Base-by-base conservation (phyloP, 345 rosid species). In the Gossypioides kirkii region DNA sequence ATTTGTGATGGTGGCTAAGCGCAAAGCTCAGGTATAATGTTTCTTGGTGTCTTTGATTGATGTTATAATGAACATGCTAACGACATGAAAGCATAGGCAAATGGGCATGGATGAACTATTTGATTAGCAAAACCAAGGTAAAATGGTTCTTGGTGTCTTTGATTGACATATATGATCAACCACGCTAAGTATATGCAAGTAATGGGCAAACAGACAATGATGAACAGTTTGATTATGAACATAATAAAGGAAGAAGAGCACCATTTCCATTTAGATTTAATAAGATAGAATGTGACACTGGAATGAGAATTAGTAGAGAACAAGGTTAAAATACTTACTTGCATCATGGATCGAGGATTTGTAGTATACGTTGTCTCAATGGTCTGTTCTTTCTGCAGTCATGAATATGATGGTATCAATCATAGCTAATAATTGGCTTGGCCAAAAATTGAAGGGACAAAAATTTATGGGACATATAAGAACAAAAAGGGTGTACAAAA, bases 321-420 rank as follows among this genome's bases (percentile, higher is more conserved):
- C 65, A 53, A 42, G 1, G 18, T 67, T 38, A 47, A 73, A 67
- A 41, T 58, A 41, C 47, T 71, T 53, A 92, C 98, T 79, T 94
- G 98, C 98, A 94, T 94, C 98, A 94, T 94, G 18, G 98, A 85
- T 54, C 82, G 86, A 6, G 87, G 89, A 85, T 92, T 94, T 52
- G 92, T 82, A 41, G 97, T 89, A 75, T 94, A 94, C 2, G 98
- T 32, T 71, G 98, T 89, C 76, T 88, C 97, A 23, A 94, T 73
- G 72, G 87, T 94, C 66, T 73, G 84, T 76, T 93, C 93, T 77
- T 84, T 90, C 98, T 93, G 88, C 83, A 80, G 70, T 68, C 77
- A 82, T 14, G 28, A 73, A 74, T 6, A 69, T 67, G 11, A 69
- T 2, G 10, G 17, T 14, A 38, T 61, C 22, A 46, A n/a, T 61